These are phyloP conservation scores for Fraxinus nigra DNA, from an alignment of 305 asterid species.

Conservation along the genomic window DNA sequence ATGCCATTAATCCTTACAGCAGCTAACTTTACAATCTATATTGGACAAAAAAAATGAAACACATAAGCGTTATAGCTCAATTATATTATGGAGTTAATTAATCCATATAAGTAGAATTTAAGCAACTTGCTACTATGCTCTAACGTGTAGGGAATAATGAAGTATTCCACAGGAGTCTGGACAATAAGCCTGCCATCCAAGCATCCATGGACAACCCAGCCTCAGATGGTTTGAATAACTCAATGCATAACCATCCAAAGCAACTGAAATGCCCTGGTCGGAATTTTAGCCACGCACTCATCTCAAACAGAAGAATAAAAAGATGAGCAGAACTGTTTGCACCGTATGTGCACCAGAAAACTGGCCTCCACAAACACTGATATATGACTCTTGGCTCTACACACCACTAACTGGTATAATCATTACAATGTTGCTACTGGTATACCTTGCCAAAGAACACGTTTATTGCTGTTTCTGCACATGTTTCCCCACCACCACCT, in stretches of 20 bases:
- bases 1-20: conserved; percentile 98
- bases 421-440: conserved; percentile 16
- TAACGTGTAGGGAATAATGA: neutral
- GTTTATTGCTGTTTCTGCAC: conserved; percentile 89
- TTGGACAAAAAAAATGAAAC: conserved; percentile 8
- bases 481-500: conserved; percentile 97
- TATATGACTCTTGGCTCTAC: neutral
- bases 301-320: neutral
- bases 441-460: conserved; percentile 87
- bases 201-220: conserved; percentile 6
- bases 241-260: neutral
- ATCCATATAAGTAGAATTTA: neutral
- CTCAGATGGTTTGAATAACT: neutral
- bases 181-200: conserved; percentile 6
- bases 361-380: neutral
- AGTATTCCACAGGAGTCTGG: neutral
- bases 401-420: conserved; percentile 3
- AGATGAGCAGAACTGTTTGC: neutral
- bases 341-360: neutral
- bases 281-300: neutral
- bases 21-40: conserved; percentile 82
- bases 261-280: neutral
- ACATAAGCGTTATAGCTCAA: neutral
- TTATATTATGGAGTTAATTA: neutral
- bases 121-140: conserved; percentile 4